These are phyloP conservation scores for Prunus salicina DNA, from an alignment of 306 rosid species.

Conservation along the genomic window DNA sequence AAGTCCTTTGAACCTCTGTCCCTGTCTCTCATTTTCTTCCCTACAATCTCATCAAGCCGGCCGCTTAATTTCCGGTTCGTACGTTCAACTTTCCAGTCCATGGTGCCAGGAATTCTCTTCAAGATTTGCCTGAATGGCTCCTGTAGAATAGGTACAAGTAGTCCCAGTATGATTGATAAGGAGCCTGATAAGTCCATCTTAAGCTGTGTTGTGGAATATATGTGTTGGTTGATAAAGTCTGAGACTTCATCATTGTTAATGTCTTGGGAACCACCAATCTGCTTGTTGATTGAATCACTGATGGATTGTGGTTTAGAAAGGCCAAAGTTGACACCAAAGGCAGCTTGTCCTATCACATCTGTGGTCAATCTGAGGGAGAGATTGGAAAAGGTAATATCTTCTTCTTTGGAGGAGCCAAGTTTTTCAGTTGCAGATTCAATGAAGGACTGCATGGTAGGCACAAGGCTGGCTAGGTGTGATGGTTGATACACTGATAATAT, in stretches of 20 bases:
- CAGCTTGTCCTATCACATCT: constrained; percentile 83
- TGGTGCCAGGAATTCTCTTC: constrained; percentile 86
- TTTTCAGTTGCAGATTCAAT: constrained; percentile 69
- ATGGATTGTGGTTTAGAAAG: constrained; percentile 56
- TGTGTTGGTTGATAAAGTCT: constrained; percentile 78
- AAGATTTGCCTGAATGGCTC: constrained; percentile 81
- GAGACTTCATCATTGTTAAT: constrained; percentile 36
- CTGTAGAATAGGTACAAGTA: constrained; percentile 70
- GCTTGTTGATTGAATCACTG: constrained; percentile 25
- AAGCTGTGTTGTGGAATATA: constrained; percentile 85
- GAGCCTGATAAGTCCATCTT: constrained; percentile 95
- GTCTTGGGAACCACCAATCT: not conserved
- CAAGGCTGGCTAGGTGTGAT: constrained; percentile 61
- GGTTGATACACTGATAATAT: constrained; percentile 78
- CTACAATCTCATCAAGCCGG: constrained; percentile 73
- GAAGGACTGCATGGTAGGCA: constrained; percentile 81
- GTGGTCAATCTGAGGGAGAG: constrained; percentile 75
- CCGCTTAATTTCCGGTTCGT: constrained; percentile 53
- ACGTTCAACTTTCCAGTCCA: constrained; percentile 84
- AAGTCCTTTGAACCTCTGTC: constrained; percentile 65
- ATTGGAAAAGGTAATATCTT: constrained; percentile 63
- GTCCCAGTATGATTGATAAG: constrained; percentile 76
- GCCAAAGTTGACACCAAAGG: constrained; percentile 91
- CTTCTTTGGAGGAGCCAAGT: constrained; percentile 39
- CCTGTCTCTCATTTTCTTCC: constrained; percentile 50